These are phyloP conservation scores for Fistulifera solaris DNA, from an alignment of 108 stramenopile genomes.

Conservation along the genomic window DNA sequence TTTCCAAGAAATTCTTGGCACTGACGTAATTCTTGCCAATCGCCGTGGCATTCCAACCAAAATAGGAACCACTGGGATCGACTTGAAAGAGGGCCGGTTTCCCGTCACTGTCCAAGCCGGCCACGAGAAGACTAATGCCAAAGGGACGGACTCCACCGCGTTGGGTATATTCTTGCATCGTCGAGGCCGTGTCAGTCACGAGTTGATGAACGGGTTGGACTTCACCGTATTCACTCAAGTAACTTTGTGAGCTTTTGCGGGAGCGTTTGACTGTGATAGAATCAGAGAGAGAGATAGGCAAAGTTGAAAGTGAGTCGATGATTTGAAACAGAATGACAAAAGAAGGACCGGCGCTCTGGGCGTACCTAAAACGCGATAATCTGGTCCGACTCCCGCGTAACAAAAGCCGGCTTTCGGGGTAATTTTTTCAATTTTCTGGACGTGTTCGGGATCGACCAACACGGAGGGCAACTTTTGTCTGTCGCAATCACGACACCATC, in stretches of 20 bases:
- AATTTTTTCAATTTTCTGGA: constrained; percentile 86
- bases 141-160: constrained; percentile 97
- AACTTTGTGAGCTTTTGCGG: constrained; percentile 91
- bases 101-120: constrained; percentile 93
- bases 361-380: constrained; percentile 95
- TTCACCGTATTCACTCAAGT: constrained; percentile 86
- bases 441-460: constrained; percentile 81
- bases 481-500: constrained; percentile 99
- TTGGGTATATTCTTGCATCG: constrained; percentile 99
- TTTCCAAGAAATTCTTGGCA: constrained; percentile 98
- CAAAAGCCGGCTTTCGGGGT: constrained; percentile 89
- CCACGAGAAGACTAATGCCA: constrained; percentile 90
- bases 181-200: constrained; percentile 84
- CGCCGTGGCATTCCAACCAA: constrained; percentile 99
- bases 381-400: constrained; percentile 97
- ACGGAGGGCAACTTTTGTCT: constrained; percentile 90
- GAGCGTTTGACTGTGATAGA: constrained; percentile 70
- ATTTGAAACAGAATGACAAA: not conserved
- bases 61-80: constrained; percentile 97
- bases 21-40: constrained; percentile 98
- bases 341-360: constrained; percentile 1
- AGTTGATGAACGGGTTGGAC: constrained; percentile 88
- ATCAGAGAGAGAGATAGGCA: not conserved
- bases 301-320: not conserved
- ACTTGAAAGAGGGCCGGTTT: constrained; percentile 92